Conservation (phyloP, 2,329 filamentous ascomycete species). For the Ceratocystis variospora region DNA sequence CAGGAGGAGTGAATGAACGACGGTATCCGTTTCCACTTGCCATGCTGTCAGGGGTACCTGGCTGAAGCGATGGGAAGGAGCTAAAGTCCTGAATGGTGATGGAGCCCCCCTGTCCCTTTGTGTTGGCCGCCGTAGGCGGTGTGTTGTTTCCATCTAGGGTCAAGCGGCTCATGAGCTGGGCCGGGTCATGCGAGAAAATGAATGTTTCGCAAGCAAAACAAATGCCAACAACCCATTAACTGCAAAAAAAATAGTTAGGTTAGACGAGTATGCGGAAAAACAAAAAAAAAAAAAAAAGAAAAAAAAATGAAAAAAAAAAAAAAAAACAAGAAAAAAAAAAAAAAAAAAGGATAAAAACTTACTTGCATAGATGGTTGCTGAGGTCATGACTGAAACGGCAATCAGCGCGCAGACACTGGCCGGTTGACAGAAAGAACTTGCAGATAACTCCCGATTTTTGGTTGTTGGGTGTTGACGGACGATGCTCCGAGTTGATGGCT, state of each 20-base stretch:
- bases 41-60: slow-evolving; percentile 45
- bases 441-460: slow-evolving; percentile 82
- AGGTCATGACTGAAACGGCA: slow-evolving; percentile 95
- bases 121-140: slow-evolving; percentile 36
- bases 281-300: slow-evolving; percentile 17
- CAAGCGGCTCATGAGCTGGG: slow-evolving; percentile 70
- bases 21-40: slow-evolving; percentile 34
- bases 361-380: slow-evolving; percentile 96
- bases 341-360: slow-evolving; percentile 32
- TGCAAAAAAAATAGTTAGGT: slow-evolving; percentile 27
- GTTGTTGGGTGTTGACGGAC: slow-evolving; percentile 62
- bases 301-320: too few relatives aligned
- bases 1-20: slow-evolving; percentile 48
- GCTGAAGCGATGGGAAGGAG: slow-evolving; percentile 65
- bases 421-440: slow-evolving; percentile 91
- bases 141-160: slow-evolving; percentile 52
- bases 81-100: slow-evolving; percentile 74
- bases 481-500: slow-evolving; percentile 62
- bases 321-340: too few relatives aligned
- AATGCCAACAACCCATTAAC: slow-evolving; percentile 92
- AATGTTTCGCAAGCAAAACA: slow-evolving; percentile 89
- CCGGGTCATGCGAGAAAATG: slow-evolving; percentile 92
- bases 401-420: slow-evolving; percentile 89
- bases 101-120: slow-evolving; percentile 41
- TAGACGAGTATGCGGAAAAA: slow-evolving; percentile 21